Percentiles rank a stretch among this genome's conserved stretches.
phyloP scores from a whole-genome alignment of 2,329 filamentous ascomycete genomes.

The Pseudogymnoascus destructans region DNA sequence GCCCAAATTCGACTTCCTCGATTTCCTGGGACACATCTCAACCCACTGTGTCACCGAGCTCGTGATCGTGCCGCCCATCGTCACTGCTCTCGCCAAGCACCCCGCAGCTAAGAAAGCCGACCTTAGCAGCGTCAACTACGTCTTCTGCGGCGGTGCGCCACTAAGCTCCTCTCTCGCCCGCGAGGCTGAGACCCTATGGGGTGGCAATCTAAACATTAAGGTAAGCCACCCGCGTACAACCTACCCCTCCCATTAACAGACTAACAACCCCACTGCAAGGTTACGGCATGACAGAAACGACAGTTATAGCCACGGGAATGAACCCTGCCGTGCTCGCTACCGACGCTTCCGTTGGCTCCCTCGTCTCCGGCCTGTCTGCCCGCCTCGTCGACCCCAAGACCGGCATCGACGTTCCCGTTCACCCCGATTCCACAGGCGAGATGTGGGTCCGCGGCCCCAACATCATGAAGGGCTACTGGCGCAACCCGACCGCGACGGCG shows the following conservation, averaged over 20 bases:
- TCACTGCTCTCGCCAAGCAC: conserved; percentile 60
- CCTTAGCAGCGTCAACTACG: conserved; percentile 46
- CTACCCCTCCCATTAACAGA: background rate
- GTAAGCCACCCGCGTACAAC: conserved; percentile 9
- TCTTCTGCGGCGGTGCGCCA: conserved; percentile 59
- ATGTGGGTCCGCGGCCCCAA: conserved; percentile 60
- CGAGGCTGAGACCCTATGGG: conserved; percentile 46
- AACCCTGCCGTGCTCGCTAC: conserved; percentile 36
- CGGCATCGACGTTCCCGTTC: conserved; percentile 34
- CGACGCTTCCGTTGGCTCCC: conserved; percentile 46
- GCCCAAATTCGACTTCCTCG: conserved; percentile 61
- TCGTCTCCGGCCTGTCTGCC: conserved; percentile 55
- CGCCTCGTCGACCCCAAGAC: conserved; percentile 50
- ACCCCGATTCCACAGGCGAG: conserved; percentile 48
- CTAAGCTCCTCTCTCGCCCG: conserved; percentile 41
- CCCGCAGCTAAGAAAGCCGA: conserved; percentile 53
- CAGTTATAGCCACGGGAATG: conserved; percentile 57
- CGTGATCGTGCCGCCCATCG: conserved; percentile 59
- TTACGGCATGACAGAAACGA: conserved; percentile 81
- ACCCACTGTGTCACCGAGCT: conserved; percentile 55
- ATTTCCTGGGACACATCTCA: conserved; percentile 56
- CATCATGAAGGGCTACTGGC: conserved; percentile 70
- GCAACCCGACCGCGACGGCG: conserved; percentile 47
- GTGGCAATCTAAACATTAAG: conserved; percentile 36
- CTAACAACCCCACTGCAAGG: conserved; percentile 40